These are phyloP conservation scores for Hura crepitans DNA, from an alignment of 441 rosid species.

Conservation along the genomic window DNA sequence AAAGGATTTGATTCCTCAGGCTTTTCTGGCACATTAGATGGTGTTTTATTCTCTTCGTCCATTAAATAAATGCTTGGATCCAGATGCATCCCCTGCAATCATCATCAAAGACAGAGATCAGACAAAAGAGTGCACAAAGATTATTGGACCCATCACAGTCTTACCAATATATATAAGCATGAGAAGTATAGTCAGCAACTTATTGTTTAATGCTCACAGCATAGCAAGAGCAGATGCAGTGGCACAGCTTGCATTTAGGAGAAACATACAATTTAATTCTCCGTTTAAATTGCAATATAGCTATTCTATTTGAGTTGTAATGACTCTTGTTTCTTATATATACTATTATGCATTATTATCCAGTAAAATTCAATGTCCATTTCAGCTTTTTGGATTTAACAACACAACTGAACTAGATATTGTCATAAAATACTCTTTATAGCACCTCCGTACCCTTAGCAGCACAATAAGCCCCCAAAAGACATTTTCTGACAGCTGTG, in stretches of 20 bases:
- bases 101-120: slow-evolving; percentile 24
- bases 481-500: background rate
- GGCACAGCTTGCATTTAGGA: background rate
- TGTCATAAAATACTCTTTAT: background rate
- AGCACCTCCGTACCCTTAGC: slow-evolving; percentile 1
- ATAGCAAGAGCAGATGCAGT: slow-evolving; percentile 9
- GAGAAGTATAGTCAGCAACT: background rate
- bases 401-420: slow-evolving; percentile 5
- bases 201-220: background rate
- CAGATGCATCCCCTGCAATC: slow-evolving; percentile 83
- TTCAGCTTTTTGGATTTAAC: slow-evolving; percentile 7
- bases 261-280: background rate
- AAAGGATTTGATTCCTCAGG: slow-evolving; percentile 31
- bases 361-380: background rate
- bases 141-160: slow-evolving; percentile 3
- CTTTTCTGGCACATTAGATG: slow-evolving; percentile 42
- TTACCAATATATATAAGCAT: background rate
- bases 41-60: slow-evolving; percentile 74
- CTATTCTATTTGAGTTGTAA: background rate
- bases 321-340: background rate
- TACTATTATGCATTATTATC: background rate
- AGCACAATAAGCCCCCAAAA: background rate
- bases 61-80: slow-evolving; percentile 97
- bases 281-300: background rate
- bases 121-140: background rate